phyloP scores from a whole-genome alignment of 805 yeast species.

The Pichia exigua region DNA sequence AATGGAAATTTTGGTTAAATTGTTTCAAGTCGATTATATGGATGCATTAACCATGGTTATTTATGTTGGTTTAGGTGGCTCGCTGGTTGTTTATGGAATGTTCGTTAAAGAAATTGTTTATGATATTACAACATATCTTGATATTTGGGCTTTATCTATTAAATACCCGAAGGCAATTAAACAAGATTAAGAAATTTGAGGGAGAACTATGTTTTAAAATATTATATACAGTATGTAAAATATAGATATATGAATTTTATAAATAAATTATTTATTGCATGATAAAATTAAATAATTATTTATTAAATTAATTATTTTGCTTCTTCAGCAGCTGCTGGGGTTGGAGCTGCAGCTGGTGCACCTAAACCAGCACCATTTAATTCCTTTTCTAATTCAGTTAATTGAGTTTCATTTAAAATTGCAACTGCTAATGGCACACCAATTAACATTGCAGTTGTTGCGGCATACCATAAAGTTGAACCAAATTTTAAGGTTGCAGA shows the following conservation, averaged over 20 bases:
- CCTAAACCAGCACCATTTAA: constrained; percentile 31
- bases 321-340: constrained; percentile 10
- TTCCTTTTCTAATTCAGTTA: constrained; percentile 89
- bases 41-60: constrained; percentile 43
- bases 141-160: constrained; percentile 77
- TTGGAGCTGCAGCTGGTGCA: constrained; percentile 9
- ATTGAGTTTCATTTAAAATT: constrained; percentile 86
- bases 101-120: constrained; percentile 72
- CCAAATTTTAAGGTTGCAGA: constrained; percentile 57
- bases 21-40: constrained; percentile 34
- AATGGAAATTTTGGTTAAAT: constrained; percentile 28
- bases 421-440: constrained; percentile 92
- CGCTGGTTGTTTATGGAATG: constrained; percentile 60
- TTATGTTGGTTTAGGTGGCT: constrained; percentile 60
- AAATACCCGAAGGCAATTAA: constrained; percentile 55
- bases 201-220: background rate
- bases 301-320: constrained; percentile 2
- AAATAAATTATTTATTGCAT: background rate
- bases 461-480: constrained; percentile 71
- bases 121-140: constrained; percentile 72
- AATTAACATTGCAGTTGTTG: constrained; percentile 75
- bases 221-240: background rate
- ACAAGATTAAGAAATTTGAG: constrained; percentile 14
- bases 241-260: background rate
- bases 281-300: background rate